A percentile compares a stretch with the other conserved stretches of the same genome.
Conservation (phyloP, 805 yeast species). For the Schwanniomyces polymorphus region DNA sequence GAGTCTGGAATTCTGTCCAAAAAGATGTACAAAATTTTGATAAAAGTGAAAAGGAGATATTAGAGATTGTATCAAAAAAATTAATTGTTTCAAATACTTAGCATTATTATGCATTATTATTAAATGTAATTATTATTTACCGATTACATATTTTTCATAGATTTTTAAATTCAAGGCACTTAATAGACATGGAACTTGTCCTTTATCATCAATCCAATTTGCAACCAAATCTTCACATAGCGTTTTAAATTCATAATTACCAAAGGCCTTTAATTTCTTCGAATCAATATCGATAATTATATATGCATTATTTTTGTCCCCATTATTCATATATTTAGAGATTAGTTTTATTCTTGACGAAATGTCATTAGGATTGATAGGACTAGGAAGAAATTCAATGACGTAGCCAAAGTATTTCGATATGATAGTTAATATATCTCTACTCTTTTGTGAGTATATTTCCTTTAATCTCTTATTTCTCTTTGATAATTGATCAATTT, state of each 20-base stretch:
- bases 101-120: slow-evolving; percentile 2
- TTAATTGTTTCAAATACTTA: slow-evolving; percentile 7
- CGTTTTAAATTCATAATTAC: slow-evolving; percentile 35
- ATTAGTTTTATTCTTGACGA: slow-evolving; percentile 55
- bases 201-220: slow-evolving; percentile 67
- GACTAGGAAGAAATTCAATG: slow-evolving; percentile 59
- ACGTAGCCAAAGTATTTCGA: slow-evolving; percentile 70
- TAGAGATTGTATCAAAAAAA: slow-evolving; percentile 28
- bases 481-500: slow-evolving; percentile 51
- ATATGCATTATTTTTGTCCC: slow-evolving; percentile 36
- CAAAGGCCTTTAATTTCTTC: slow-evolving; percentile 55
- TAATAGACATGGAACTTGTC: slow-evolving; percentile 74
- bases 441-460: slow-evolving; percentile 63
- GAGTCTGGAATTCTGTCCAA: slow-evolving; percentile 51
- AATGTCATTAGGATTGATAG: slow-evolving; percentile 43
- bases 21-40: slow-evolving; percentile 52
- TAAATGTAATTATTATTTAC: slow-evolving; percentile 4
- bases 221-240: slow-evolving; percentile 52
- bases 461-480: slow-evolving; percentile 53
- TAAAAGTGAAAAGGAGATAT: slow-evolving; percentile 37
- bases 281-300: slow-evolving; percentile 58
- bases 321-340: slow-evolving; percentile 39
- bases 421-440: slow-evolving; percentile 67
- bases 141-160: slow-evolving; percentile 42
- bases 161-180: slow-evolving; percentile 72